Base-by-base conservation (phyloP, 441 rosid species). In the Pelargonium australe region DNA sequence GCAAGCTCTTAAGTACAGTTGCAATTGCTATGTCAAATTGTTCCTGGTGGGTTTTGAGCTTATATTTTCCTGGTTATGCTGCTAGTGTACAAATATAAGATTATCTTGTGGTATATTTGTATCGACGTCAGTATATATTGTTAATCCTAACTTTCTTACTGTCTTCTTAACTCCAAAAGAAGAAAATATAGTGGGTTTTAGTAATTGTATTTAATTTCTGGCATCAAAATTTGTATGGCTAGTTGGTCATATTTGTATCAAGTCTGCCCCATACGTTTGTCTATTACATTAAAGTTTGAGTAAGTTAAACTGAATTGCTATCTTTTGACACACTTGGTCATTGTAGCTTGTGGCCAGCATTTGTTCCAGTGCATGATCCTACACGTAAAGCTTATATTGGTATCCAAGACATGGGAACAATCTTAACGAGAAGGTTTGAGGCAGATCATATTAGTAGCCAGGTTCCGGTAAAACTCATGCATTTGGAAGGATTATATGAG, bases 361-460 rank as follows among this genome's bases (percentile, higher is more conserved):
- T 95, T 85, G 98, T 95, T 76, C 97, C 99, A 37, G 98, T 95
- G 72, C 98, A 91, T 53, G 98, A 87, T 80, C 97, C 97, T 80
- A 89, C 99, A 16, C 85, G 98, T 64, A 79, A 87, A 76, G 92
- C 99, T 71, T 88, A 84, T 81, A 89, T 91, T 73, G 98, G 98
- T 70, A 92, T 95, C 80, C 98, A 95, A 77, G 88, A 84, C 70
- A 87, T 89, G 97, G 96, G 96, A 70, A 91, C 96, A 75, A 77
- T 90, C 72, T 95, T 90, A 73, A 89, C 97, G 28, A 85, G 97
- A 82, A 89, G 96, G 79, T 95, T 88, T 74, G 98, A 92, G 85
- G 91, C 97, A 60, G 98, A 92, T 80, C 96, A 80, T 71, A 82
- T 95, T 68, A 86, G 87, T 78, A 88, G 98, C 81, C 98, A 92